Evolutionary conservation across 2,329 filamentous ascomycete genomes (phyloP).

Genomic region (Ascochyta lentis): DNA sequence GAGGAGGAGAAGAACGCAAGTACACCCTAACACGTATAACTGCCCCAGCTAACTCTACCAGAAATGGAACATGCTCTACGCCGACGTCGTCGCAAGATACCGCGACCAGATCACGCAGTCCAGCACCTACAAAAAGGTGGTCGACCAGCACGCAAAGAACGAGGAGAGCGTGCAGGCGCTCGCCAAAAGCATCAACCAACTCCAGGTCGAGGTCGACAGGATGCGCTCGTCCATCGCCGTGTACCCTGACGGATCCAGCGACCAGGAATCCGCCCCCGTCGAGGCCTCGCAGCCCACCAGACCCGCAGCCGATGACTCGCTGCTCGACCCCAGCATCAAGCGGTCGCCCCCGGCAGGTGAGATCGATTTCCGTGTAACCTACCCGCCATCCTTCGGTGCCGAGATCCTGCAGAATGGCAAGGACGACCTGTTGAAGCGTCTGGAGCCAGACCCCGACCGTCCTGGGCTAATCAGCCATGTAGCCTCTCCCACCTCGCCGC

Average conservation of each 20-base stretch:
- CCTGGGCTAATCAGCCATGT: constrained; percentile 48
- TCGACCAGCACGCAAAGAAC: constrained; percentile 47
- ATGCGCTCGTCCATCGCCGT: constrained; percentile 46
- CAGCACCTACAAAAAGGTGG: constrained; percentile 45
- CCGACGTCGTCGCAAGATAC: constrained; percentile 49
- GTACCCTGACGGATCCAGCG: constrained; percentile 28
- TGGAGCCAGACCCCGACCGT: constrained; percentile 55
- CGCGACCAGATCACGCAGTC: constrained; percentile 48
- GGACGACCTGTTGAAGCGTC: constrained; percentile 58
- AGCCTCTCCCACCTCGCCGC: constrained; percentile 50
- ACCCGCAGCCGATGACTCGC: constrained; percentile 37
- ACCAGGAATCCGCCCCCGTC: constrained; percentile 21
- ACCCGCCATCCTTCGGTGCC: constrained; percentile 56
- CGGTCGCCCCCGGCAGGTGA: constrained; percentile 50
- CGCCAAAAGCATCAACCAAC: constrained; percentile 50
- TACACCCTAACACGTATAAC: neutral
- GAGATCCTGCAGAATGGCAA: constrained; percentile 59
- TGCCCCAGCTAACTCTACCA: constrained; percentile 24
- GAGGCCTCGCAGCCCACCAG: constrained; percentile 28
- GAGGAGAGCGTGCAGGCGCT: constrained; percentile 50
- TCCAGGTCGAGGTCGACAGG: constrained; percentile 49
- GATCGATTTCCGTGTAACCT: constrained; percentile 58
- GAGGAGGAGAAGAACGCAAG: constrained; percentile 49
- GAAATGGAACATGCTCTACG: constrained; percentile 53
- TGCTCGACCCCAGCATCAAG: constrained; percentile 46